phyloP scores from a whole-genome alignment of 2,329 filamentous ascomycete genomes.

The Penicillium vulpinum region DNA sequence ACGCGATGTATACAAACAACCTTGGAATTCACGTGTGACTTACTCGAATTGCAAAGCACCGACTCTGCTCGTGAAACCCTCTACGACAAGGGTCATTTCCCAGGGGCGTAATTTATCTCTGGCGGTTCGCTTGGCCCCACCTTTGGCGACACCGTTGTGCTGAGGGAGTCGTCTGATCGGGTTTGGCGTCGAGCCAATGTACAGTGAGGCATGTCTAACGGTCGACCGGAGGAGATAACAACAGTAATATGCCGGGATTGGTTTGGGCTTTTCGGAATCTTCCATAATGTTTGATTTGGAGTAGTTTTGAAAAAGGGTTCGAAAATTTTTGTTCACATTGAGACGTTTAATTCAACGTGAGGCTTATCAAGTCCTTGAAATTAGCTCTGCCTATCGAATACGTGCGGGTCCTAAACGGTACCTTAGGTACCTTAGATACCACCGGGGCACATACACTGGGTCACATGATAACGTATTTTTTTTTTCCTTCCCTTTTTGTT shows the following conservation, averaged over 20 bases:
- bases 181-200: constrained; percentile 90
- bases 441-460: constrained; percentile 9
- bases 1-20: neutral
- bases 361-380: constrained; percentile 6
- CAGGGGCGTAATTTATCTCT: constrained; percentile 71
- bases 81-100: constrained; percentile 85
- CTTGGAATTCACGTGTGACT: constrained; percentile 37
- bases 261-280: constrained; percentile 44
- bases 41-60: constrained; percentile 94
- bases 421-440: neutral
- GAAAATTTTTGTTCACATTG: neutral
- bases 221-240: constrained; percentile 91
- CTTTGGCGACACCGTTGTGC: constrained; percentile 82
- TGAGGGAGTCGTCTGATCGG: constrained; percentile 81
- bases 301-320: neutral
- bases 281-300: constrained; percentile 19
- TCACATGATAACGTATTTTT: constrained; percentile 10
- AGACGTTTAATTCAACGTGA: neutral
- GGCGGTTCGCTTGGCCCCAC: constrained; percentile 77
- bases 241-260: constrained; percentile 85
- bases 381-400: constrained; percentile 9
- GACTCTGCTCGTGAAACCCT: constrained; percentile 82
- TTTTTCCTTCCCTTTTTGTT: too few relatives aligned
- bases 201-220: constrained; percentile 66
- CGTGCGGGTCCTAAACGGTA: constrained; percentile 5